Evolutionary conservation across 1,284 basidiomycete species (phyloP).

Genomic region (Chondrostereum purpureum): DNA sequence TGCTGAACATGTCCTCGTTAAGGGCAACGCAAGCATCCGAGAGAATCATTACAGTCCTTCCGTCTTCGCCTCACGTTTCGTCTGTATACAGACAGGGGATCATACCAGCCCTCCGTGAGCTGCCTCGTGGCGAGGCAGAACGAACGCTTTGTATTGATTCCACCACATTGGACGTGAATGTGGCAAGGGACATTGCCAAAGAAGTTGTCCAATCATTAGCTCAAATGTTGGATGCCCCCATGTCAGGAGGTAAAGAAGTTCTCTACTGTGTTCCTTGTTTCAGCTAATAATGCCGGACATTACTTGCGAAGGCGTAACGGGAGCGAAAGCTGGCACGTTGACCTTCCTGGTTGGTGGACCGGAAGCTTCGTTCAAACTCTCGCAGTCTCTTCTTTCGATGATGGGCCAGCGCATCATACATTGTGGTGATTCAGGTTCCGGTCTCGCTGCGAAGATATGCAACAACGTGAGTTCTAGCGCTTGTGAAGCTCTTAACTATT

Average conservation of each 20-base stretch:
- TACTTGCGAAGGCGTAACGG: conserved; percentile 56
- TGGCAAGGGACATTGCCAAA: conserved; percentile 59
- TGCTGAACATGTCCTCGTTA: conserved; percentile 14
- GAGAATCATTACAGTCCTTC: conserved; percentile 80
- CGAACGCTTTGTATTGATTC: conserved; percentile 78
- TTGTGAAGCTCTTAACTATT: background rate
- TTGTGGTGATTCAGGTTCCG: conserved; percentile 83
- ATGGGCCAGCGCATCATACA: conserved; percentile 84
- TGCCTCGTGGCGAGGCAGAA: conserved; percentile 33
- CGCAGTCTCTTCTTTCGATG: conserved; percentile 52
- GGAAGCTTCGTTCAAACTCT: conserved; percentile 49
- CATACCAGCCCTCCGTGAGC: conserved; percentile 44
- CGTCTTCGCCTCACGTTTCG: conserved; percentile 77
- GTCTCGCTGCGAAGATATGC: conserved; percentile 82
- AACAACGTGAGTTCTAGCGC: conserved; percentile 52
- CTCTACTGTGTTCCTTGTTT: conserved; percentile 5
- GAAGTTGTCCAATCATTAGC: conserved; percentile 55
- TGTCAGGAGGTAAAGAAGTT: conserved; percentile 65
- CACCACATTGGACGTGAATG: conserved; percentile 77
- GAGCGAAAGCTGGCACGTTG: conserved; percentile 80
- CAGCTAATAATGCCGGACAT: background rate
- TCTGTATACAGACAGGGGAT: conserved; percentile 66
- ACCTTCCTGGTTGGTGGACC: conserved; percentile 87
- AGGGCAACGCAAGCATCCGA: conserved; percentile 59
- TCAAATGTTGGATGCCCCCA: conserved; percentile 84